Percentiles rank a stretch among this genome's conserved stretches.
These are phyloP conservation scores for Seiridium cupressi DNA, from an alignment of 2,329 filamentous ascomycete genomes.

Conservation along the genomic window DNA sequence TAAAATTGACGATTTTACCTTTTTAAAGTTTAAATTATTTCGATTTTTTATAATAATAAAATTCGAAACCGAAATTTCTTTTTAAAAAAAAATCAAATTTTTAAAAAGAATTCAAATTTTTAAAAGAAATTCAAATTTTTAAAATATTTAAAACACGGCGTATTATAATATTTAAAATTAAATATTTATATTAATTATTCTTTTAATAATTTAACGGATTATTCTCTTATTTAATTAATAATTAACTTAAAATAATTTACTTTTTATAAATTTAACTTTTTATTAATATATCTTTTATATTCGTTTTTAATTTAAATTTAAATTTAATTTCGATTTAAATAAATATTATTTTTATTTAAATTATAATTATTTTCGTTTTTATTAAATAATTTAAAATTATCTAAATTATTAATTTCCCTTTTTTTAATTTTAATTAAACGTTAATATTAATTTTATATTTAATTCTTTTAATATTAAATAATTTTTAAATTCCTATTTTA, in stretches of 20 bases:
- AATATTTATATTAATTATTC: background rate
- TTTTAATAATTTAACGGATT: background rate
- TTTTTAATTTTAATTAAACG: background rate
- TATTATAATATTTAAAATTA: background rate
- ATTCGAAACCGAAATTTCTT: too few species aligned
- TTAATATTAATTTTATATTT: background rate
- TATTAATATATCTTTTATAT: background rate
- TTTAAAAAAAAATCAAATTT: too few species aligned
- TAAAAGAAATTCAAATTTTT: too few species aligned
- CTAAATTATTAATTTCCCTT: too few species aligned
- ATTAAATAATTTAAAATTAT: background rate
- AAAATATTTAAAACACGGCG: too few species aligned
- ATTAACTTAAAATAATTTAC: background rate
- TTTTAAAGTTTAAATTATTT: too few species aligned
- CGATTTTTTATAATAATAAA: too few species aligned
- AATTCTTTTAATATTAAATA: background rate
- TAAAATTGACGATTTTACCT: background rate
- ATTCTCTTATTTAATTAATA: background rate
- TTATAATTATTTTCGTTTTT: background rate
- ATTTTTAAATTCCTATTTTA: background rate
- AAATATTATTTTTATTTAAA: background rate
- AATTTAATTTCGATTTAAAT: background rate
- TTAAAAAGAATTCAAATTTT: too few species aligned
- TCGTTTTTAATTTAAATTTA: background rate
- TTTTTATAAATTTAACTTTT: rapidly evolving